These are phyloP conservation scores for Chlamydomonas sp. DNA, from an alignment of 139 green algal species.

Conservation along the genomic window DNA sequence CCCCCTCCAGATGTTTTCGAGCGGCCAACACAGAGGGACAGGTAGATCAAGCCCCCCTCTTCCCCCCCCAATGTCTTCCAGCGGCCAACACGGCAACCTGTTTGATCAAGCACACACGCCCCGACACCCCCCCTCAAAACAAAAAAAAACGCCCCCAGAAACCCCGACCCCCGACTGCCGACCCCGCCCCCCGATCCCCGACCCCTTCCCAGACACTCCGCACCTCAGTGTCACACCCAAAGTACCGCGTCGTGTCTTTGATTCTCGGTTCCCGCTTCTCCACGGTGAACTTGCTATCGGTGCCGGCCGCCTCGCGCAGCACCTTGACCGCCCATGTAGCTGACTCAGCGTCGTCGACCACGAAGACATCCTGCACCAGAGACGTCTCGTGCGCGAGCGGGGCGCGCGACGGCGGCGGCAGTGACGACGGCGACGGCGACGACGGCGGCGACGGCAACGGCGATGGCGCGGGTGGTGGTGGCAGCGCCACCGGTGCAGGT, in stretches of 20 bases:
- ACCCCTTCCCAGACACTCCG: not conserved
- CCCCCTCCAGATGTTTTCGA: no score
- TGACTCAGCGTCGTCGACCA: conserved; percentile 23
- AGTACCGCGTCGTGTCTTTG: conserved; percentile 31
- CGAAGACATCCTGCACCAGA: conserved; percentile 20
- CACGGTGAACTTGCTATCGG: conserved; percentile 3
- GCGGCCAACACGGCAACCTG: not conserved
- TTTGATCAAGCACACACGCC: not conserved
- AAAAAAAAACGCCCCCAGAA: no score
- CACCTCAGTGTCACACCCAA: conserved; percentile 90
- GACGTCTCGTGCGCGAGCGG: not conserved
- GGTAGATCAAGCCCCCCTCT: no score
- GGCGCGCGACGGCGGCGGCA: not conserved
- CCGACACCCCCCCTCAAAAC: not conserved
- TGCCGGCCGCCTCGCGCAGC: not conserved
- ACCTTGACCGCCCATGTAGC: conserved; percentile 9
- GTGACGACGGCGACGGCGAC: not conserved
- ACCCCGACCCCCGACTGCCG: not conserved
- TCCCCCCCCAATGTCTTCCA: no score
- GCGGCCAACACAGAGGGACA: no score
- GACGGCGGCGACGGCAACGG: not conserved
- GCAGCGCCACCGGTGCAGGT: no score
- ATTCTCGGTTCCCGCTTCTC: not conserved
- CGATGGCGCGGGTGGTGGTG: not conserved
- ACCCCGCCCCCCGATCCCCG: not conserved